Percentiles rank a stretch among this genome's conserved stretches.
phyloP scores from a whole-genome alignment of 2,329 filamentous ascomycete genomes.

The Penicillium sp. region DNA sequence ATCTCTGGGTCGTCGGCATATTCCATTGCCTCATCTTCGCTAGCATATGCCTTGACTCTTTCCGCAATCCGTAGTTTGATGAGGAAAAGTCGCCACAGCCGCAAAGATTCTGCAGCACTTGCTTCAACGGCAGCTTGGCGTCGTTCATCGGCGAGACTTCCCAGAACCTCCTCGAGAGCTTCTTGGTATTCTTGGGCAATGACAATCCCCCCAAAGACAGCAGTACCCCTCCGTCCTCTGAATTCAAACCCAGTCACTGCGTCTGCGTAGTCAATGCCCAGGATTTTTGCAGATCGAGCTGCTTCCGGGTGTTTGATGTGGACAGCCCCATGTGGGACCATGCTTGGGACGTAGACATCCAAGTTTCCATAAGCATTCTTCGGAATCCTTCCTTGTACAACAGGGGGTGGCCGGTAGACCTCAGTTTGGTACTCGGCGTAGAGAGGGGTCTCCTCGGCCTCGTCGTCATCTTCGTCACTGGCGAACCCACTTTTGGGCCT shows the following conservation, averaged over 20 bases:
- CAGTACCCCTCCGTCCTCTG: conserved; percentile 80
- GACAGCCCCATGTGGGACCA: conserved; percentile 63
- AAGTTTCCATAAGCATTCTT: conserved; percentile 65
- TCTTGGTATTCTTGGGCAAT: conserved; percentile 72
- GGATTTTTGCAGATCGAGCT: conserved; percentile 69
- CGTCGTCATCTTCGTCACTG: conserved; percentile 48
- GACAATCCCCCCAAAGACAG: conserved; percentile 76
- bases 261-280: conserved; percentile 83
- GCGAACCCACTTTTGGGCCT: conserved; percentile 34
- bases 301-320: conserved; percentile 63
- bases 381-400: conserved; percentile 70
- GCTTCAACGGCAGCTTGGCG: conserved; percentile 63
- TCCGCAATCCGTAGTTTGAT: conserved; percentile 69
- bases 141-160: conserved; percentile 67
- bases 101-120: conserved; percentile 53
- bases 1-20: conserved; percentile 42
- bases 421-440: conserved; percentile 67
- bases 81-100: conserved; percentile 62
- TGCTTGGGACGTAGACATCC: conserved; percentile 64
- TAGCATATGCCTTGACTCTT: conserved; percentile 64
- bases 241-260: conserved; percentile 91
- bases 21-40: conserved; percentile 38
- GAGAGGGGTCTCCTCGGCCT: conserved; percentile 58
- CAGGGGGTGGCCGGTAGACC: conserved; percentile 72
- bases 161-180: conserved; percentile 69